Percentiles rank a stretch among this genome's conserved stretches.
These are phyloP conservation scores for Acanthamoeba comandoni DNA, from an alignment of 208 protist species.

Conservation along the genomic window DNA sequence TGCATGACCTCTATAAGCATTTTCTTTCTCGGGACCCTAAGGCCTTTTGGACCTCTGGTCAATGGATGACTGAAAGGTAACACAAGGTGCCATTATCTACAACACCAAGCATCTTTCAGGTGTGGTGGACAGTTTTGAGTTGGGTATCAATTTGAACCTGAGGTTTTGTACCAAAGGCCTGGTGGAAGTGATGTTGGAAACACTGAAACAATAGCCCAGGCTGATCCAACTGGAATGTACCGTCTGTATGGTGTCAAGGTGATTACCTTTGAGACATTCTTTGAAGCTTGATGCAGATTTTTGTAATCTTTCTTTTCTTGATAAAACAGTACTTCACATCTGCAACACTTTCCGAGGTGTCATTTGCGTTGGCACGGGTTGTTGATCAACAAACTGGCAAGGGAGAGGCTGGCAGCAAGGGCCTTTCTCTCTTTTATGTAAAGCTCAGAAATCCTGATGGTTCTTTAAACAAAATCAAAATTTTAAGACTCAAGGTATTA, in stretches of 20 bases:
- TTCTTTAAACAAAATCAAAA: conserved; percentile 67
- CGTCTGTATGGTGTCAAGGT: conserved; percentile 60
- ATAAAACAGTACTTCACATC: conserved; percentile 71
- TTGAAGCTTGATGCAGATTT: neutral
- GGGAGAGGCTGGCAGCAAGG: conserved; percentile 37
- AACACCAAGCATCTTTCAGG: conserved; percentile 55
- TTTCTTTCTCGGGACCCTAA: conserved; percentile 74
- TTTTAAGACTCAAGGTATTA: conserved; percentile 75
- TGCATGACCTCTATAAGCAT: conserved; percentile 67
- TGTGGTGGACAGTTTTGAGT: too few relatives aligned
- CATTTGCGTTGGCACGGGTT: conserved; percentile 63
- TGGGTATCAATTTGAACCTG: too few relatives aligned
- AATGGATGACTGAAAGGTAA: conserved; percentile 80
- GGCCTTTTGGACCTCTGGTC: conserved; percentile 78
- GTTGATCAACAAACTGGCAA: conserved; percentile 37
- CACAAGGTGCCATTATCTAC: neutral
- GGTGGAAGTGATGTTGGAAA: conserved; percentile 79
- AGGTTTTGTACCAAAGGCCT: neutral
- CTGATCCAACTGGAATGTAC: conserved; percentile 46
- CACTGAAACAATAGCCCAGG: conserved; percentile 55
- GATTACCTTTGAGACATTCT: neutral
- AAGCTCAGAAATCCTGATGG: conserved; percentile 40
- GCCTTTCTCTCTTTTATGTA: conserved; percentile 74
- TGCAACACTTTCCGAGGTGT: conserved; percentile 66
- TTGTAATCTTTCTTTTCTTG: conserved; percentile 44